Evolutionary conservation across 2,329 filamentous ascomycete species (phyloP).

Genomic region (Penicillium rolfsii): DNA sequence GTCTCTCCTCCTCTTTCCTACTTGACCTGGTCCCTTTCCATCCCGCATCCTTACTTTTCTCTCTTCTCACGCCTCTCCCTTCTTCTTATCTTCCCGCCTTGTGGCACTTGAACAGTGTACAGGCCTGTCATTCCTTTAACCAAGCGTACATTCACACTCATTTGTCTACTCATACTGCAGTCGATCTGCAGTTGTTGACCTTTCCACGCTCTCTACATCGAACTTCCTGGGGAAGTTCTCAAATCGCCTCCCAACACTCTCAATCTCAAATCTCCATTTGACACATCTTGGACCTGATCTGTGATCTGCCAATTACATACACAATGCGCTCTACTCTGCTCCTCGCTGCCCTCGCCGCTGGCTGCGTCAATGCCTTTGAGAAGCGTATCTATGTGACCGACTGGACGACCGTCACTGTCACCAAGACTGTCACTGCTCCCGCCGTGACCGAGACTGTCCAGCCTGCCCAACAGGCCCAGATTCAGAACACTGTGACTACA

Average conservation of each 20-base stretch:
- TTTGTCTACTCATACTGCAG: constrained; percentile 30
- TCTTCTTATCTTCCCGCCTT: constrained; percentile 23
- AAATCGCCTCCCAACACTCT: constrained; percentile 9
- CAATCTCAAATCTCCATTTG: not conserved
- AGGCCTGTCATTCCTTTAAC: constrained; percentile 41
- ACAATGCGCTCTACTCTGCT: constrained; percentile 42
- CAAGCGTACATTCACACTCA: constrained; percentile 21
- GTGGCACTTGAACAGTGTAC: constrained; percentile 31
- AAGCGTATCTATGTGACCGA: constrained; percentile 44
- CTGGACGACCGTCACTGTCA: constrained; percentile 42
- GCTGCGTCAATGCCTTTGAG: constrained; percentile 39
- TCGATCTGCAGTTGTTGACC: constrained; percentile 40
- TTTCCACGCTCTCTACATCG: constrained; percentile 9
- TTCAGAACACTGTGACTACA: constrained; percentile 3
- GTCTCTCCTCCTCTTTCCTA: constrained; percentile 15
- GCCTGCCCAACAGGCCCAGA: constrained; percentile 15
- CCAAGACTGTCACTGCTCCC: constrained; percentile 37
- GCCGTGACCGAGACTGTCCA: constrained; percentile 33
- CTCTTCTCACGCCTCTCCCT: constrained; percentile 16
- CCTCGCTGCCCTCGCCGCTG: constrained; percentile 41
- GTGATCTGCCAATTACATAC: constrained; percentile 22
- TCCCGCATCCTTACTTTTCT: constrained; percentile 10
- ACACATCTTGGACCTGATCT: constrained; percentile 29
- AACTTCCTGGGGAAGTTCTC: constrained; percentile 45
- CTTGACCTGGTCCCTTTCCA: constrained; percentile 14